Evolutionary conservation across 306 rosid genomes (phyloP), one percentile per base, ranked within the genome.

Genomic region (Sicyos edulis): DNA sequence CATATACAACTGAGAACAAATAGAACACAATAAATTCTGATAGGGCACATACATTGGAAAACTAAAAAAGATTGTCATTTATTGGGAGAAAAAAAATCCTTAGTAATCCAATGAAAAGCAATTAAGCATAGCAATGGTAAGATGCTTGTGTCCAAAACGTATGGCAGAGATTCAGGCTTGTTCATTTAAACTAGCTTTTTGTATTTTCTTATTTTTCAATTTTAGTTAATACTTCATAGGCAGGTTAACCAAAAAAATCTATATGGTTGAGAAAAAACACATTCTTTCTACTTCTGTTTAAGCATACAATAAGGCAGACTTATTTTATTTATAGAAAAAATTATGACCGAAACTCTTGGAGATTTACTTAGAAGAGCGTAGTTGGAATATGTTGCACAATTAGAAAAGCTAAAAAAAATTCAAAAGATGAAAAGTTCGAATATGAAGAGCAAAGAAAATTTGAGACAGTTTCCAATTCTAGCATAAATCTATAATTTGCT

Each of bases 1-100:
- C 90, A 85, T 80, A 81, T 88, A 88, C 83, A 88, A 68, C 92
- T 88, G 82, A 60, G 34, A 62, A 51, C 20, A 62, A 19, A 62
- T 57, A 71, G 50, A 52, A n/a, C 17, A 32, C 13, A 5, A 13
- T 54, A 53, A 71, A 54, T 54, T 61, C 50, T 61, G 69, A 49
- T 59, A 61, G 19, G 40, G 24, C 71, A 56, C n/a, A 54, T 66
- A 29, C 67, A 29, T 29, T 60, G 10, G 49, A 32, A 61, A 61
- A 61, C 66, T 60, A 14, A 12, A 29, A 32, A 10, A 26, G 21
- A 60, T 32, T 61, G 16, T n/a, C 52, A 63, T 17, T 63, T 22
- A 10, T 42, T 51, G 10, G 29, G 52, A 32, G 19, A n/a, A 40
- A n/a, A 62, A 62, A 40, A 42, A 4, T 61, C 20, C 26, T 5